phyloP scores from a whole-genome alignment of 1,284 basidiomycete species.

The Cystobasidium slooffiae region DNA sequence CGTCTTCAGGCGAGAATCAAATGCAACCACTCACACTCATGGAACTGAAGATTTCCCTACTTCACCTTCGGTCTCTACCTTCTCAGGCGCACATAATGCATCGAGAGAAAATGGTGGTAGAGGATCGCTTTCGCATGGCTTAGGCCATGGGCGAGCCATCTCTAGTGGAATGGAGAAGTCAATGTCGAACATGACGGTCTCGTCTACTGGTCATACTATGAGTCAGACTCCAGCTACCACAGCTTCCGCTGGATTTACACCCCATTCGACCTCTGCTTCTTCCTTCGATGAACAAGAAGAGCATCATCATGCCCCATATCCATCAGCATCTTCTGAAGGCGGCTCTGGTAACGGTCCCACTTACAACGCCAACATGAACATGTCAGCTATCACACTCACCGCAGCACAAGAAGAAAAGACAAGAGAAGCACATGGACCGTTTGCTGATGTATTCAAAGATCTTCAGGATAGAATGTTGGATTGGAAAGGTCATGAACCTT shows the following conservation, averaged over 20 bases:
- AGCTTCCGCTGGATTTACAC: conserved; percentile 31
- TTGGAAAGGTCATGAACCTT: conserved; percentile 89
- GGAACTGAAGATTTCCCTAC: conserved; percentile 42
- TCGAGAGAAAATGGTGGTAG: neutral
- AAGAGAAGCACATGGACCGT: conserved; percentile 56
- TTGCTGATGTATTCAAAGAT: conserved; percentile 80
- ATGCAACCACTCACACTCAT: conserved; percentile 31
- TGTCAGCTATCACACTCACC: conserved; percentile 28
- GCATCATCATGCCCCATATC: neutral
- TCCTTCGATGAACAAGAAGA: conserved; percentile 1
- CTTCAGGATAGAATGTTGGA: conserved; percentile 84
- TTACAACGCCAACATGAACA: conserved; percentile 8
- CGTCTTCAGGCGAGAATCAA: conserved; percentile 30
- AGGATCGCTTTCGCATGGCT: neutral
- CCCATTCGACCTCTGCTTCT: conserved; percentile 23
- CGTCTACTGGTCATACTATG: neutral
- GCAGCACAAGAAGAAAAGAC: conserved; percentile 41
- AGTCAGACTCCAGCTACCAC: conserved; percentile 31
- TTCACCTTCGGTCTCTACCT: conserved; percentile 37
- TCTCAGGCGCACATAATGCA: conserved; percentile 14
- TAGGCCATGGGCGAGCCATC: neutral
- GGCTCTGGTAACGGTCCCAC: neutral
- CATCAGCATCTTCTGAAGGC: neutral
- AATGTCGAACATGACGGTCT: neutral
- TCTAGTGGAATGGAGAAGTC: conserved; percentile 34